phyloP scores from a whole-genome alignment of 257 asterid genomes.

The Avicennia marina region DNA sequence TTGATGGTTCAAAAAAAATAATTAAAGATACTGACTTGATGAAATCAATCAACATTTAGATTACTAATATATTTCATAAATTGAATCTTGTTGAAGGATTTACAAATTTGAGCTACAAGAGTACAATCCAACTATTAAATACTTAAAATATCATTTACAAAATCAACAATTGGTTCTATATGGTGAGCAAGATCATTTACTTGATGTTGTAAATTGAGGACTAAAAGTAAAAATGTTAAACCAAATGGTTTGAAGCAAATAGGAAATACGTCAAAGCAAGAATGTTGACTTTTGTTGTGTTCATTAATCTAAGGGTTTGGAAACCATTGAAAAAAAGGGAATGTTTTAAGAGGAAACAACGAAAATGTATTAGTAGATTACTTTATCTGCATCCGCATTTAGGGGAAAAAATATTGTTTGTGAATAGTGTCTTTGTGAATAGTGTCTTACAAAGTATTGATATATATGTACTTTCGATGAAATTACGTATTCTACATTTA shows the following conservation, averaged over 20 bases:
- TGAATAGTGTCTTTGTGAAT: no score
- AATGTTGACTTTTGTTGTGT: not conserved
- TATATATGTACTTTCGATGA: not conserved
- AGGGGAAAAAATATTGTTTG: not conserved
- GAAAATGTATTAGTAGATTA: not conserved
- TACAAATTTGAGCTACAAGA: constrained; percentile 5
- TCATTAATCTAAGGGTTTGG: not conserved
- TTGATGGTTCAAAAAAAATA: not conserved
- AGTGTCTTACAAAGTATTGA: not conserved
- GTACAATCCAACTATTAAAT: not conserved
- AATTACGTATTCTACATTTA: not conserved
- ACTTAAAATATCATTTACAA: not conserved
- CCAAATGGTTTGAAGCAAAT: constrained; percentile 7
- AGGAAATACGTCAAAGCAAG: not conserved
- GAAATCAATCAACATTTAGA: constrained; percentile 1
- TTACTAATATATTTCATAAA: not conserved
- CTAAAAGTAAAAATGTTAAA: not conserved
- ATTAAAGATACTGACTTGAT: not conserved
- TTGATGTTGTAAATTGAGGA: not conserved
- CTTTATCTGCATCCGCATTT: not conserved
- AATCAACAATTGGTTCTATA: not conserved
- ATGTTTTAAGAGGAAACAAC: not conserved
- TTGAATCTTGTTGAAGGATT: constrained; percentile 11
- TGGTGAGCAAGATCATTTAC: not conserved
- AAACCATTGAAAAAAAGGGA: not conserved